These are phyloP conservation scores for Trichoderma sp. DNA, from an alignment of 2,329 filamentous ascomycete genomes.

Conservation along the genomic window DNA sequence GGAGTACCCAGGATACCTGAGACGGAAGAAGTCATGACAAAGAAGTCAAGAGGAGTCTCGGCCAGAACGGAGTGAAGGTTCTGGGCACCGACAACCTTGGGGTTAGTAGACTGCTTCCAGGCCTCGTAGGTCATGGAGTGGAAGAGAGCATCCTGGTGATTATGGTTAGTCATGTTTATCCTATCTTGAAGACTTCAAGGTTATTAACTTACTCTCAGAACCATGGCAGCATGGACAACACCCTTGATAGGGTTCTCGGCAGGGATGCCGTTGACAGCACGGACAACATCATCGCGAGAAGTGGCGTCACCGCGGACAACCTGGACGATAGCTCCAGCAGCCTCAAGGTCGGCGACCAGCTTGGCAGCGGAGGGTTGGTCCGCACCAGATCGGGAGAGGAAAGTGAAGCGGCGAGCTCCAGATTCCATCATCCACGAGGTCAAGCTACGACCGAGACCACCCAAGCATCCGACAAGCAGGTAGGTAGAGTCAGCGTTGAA, in stretches of 20 bases:
- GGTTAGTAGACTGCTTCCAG: constrained; percentile 27
- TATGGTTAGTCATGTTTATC: background rate
- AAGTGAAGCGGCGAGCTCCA: constrained; percentile 30
- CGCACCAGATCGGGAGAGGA: constrained; percentile 30
- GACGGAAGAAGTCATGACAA: constrained; percentile 28
- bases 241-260: constrained; percentile 28
- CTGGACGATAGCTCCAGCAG: constrained; percentile 24
- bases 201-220: constrained; percentile 15
- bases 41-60: constrained; percentile 34
- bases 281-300: constrained; percentile 21
- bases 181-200: background rate
- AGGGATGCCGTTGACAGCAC: constrained; percentile 25
- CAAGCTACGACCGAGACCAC: constrained; percentile 26
- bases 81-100: constrained; percentile 28
- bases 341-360: constrained; percentile 24
- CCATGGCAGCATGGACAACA: constrained; percentile 38
- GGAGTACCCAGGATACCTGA: constrained; percentile 33
- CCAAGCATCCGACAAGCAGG: constrained; percentile 27
- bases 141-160: constrained; percentile 29
- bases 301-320: constrained; percentile 28
- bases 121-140: constrained; percentile 26
- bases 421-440: constrained; percentile 19
- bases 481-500: constrained; percentile 23
- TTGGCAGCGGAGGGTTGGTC: constrained; percentile 24
- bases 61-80: constrained; percentile 27